Evolutionary conservation across 306 rosid species (phyloP).

Genomic region (Senna tora): DNA sequence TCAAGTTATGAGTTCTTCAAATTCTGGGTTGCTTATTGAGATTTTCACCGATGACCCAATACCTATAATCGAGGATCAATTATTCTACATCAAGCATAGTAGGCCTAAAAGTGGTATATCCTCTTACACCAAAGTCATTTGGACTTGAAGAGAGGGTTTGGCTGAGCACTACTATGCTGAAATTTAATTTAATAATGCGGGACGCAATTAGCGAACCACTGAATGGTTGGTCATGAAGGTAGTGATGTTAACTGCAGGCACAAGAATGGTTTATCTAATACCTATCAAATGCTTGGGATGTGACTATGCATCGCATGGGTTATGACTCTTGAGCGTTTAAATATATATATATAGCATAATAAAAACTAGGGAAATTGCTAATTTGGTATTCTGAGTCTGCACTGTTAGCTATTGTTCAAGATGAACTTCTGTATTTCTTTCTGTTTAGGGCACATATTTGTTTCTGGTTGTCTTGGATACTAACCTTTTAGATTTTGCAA

Average conservation of each 20-base stretch:
- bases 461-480: background rate
- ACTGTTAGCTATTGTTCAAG: conserved; percentile 8
- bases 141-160: background rate
- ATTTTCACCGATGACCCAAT: background rate
- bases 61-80: background rate
- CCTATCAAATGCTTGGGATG: conserved; percentile 4
- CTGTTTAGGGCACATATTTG: background rate
- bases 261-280: background rate
- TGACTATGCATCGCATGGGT: conserved; percentile 1
- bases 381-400: background rate
- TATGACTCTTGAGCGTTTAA: background rate
- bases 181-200: background rate
- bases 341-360: background rate
- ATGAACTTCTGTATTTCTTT: background rate
- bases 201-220: background rate
- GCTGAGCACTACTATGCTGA: background rate
- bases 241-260: background rate
- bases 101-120: background rate
- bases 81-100: background rate
- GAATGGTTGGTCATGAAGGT: background rate
- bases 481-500: conserved; percentile 14
- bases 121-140: background rate
- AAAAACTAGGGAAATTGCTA: background rate
- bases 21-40: background rate
- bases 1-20: background rate